Conservation (phyloP, 1,284 basidiomycete species). For the Thecaphora thlaspeos region DNA sequence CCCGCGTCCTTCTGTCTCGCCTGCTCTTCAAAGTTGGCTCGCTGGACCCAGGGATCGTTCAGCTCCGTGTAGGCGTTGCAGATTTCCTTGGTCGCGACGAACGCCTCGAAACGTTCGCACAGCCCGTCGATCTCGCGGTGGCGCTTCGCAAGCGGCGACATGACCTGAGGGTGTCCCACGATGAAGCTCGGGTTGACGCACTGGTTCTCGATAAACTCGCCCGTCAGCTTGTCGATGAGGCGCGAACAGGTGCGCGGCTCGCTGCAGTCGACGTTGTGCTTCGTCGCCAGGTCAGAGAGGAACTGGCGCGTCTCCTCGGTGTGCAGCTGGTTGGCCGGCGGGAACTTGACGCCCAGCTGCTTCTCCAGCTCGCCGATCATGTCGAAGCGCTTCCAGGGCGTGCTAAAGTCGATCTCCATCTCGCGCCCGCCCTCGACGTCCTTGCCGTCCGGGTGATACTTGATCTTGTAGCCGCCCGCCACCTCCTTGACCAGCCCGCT, state of each 20-base stretch:
- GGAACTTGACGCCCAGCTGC: slow-evolving; percentile 89
- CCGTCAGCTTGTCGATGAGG: slow-evolving; percentile 93
- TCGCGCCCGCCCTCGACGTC: slow-evolving; percentile 66
- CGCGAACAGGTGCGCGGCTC: slow-evolving; percentile 95
- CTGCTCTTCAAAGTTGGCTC: slow-evolving; percentile 90
- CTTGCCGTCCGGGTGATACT: slow-evolving; percentile 91
- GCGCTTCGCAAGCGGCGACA: slow-evolving; percentile 83
- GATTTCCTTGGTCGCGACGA: slow-evolving; percentile 97
- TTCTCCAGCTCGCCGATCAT: slow-evolving; percentile 94
- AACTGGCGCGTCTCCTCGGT: slow-evolving; percentile 86
- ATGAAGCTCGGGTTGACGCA: slow-evolving; percentile 98
- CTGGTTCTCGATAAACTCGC: slow-evolving; percentile 94
- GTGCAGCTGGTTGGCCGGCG: slow-evolving; percentile 84
- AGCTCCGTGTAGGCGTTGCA: slow-evolving; percentile 76
- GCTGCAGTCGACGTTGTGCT: slow-evolving; percentile 94
- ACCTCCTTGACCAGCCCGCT: slow-evolving; percentile 88
- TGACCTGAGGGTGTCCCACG: slow-evolving; percentile 93
- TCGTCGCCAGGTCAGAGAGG: slow-evolving; percentile 73
- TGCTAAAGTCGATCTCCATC: slow-evolving; percentile 81
- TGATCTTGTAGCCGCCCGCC: slow-evolving; percentile 79
- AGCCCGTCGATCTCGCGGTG: slow-evolving; percentile 65
- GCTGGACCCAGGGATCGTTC: slow-evolving; percentile 70
- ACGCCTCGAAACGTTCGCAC: slow-evolving; percentile 97
- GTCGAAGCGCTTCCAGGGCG: slow-evolving; percentile 98
- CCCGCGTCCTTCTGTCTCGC: slow-evolving; percentile 90